Percentiles rank a stretch among this genome's conserved stretches.
phyloP scores from a whole-genome alignment of 768 basidiomycete species.

The Piloderma croceum region DNA sequence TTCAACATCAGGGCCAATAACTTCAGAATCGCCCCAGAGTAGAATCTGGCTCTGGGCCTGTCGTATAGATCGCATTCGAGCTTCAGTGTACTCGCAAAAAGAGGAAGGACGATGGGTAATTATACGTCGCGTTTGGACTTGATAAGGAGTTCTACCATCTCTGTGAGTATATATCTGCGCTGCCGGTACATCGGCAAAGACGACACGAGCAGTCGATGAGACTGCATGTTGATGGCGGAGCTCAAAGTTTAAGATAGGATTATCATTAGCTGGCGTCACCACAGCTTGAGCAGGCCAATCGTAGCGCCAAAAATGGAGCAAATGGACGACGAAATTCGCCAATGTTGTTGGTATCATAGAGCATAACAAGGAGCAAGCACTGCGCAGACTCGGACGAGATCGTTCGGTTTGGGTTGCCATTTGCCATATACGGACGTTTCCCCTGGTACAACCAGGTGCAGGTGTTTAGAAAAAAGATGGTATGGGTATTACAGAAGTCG shows the following conservation, averaged over 20 bases:
- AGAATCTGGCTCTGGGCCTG: conserved; percentile 42
- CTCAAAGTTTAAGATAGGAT: conserved; percentile 39
- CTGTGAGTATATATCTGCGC: conserved; percentile 9
- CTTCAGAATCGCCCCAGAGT: conserved; percentile 72
- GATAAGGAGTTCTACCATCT: conserved; percentile 25
- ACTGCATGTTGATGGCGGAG: conserved; percentile 60
- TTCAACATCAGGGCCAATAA: conserved; percentile 70
- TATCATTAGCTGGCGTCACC: too few species aligned
- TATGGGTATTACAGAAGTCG: too few species aligned
- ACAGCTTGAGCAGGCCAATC: too few species aligned
- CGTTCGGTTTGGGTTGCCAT: too few species aligned
- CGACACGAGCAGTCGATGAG: conserved; percentile 39
- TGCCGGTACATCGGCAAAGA: conserved; percentile 47
- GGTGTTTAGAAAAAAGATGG: too few species aligned
- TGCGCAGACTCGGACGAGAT: too few species aligned
- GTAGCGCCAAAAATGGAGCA: conserved; percentile 29
- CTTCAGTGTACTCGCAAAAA: conserved; percentile 37
- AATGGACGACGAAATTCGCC: conserved; percentile 43
- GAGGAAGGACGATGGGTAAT: conserved; percentile 44
- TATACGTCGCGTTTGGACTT: conserved; percentile 32
- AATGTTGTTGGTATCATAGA: conserved; percentile 37
- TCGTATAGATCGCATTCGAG: conserved; percentile 39
- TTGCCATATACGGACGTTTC: too few species aligned
- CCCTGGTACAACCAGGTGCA: too few species aligned
- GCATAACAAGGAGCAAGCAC: conserved; percentile 5